These are phyloP conservation scores for Sporothrix humicola DNA, from an alignment of 2,329 filamentous ascomycete genomes.

Conservation along the genomic window DNA sequence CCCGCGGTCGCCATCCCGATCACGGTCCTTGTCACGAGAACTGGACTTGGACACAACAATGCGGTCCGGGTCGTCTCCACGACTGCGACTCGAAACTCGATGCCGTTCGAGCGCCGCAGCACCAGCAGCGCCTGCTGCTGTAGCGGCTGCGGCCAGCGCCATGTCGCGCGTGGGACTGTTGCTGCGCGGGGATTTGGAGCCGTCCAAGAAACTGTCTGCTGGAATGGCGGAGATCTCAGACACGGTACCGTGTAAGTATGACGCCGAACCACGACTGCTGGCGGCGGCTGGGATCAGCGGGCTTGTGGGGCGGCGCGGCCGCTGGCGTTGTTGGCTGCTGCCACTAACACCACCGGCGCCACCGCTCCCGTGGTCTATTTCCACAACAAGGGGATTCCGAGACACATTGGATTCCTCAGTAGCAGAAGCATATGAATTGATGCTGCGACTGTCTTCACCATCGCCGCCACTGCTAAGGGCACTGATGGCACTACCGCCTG, in stretches of 20 bases:
- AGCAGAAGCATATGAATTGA: constrained; percentile 76
- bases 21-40: constrained; percentile 24
- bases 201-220: constrained; percentile 66
- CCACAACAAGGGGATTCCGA: constrained; percentile 82
- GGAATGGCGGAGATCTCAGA: constrained; percentile 86
- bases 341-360: constrained; percentile 9
- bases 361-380: constrained; percentile 68
- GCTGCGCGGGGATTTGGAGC: constrained; percentile 56
- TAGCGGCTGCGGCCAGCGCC: constrained; percentile 48
- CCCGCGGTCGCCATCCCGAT: constrained; percentile 40
- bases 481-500: constrained; percentile 38
- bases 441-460: constrained; percentile 67
- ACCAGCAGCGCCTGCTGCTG: constrained; percentile 50
- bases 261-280: constrained; percentile 62
- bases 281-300: constrained; percentile 66
- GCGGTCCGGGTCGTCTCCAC: constrained; percentile 52
- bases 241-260: constrained; percentile 67
- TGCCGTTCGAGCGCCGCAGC: constrained; percentile 51
- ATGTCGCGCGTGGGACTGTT: constrained; percentile 52
- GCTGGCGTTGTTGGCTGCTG: constrained; percentile 52
- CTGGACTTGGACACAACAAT: constrained; percentile 42
- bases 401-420: constrained; percentile 80
- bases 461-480: constrained; percentile 44
- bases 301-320: constrained; percentile 63
- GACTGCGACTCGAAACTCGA: constrained; percentile 41